Evolutionary conservation across 1,284 basidiomycete species (phyloP).

Genomic region (Ustilago trichophora): DNA sequence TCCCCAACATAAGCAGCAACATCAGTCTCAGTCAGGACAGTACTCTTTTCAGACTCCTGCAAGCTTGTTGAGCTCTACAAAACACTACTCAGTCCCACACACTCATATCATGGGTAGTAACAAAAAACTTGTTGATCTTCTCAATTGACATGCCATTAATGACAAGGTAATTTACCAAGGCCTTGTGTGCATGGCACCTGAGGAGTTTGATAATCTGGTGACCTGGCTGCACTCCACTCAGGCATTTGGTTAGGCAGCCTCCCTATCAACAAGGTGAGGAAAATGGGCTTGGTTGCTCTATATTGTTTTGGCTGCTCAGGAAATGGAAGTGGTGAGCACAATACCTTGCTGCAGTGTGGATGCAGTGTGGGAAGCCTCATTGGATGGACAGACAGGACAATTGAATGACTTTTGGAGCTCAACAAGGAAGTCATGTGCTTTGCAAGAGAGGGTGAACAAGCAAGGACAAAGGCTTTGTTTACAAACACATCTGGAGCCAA

Average conservation of each 20-base stretch:
- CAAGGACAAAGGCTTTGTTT: not conserved
- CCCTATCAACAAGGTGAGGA: too few species aligned
- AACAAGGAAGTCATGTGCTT: not conserved
- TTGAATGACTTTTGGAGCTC: not conserved
- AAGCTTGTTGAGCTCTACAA: too few species aligned
- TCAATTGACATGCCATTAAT: too few species aligned
- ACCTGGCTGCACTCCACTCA: too few species aligned
- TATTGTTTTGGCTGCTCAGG: not conserved
- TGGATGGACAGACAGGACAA: not conserved
- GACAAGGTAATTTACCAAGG: too few species aligned
- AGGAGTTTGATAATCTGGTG: not conserved
- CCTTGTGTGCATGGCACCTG: not conserved
- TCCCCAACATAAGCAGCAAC: too few species aligned
- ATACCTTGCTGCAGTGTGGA: not conserved
- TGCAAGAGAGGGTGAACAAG: not conserved
- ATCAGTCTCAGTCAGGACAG: too few species aligned
- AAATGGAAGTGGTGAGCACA: not conserved
- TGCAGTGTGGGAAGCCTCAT: not conserved
- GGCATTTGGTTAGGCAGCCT: too few species aligned
- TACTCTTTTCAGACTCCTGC: too few species aligned
- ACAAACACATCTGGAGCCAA: not conserved
- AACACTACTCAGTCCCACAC: too few species aligned
- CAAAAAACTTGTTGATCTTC: too few species aligned
- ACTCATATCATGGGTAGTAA: too few species aligned
- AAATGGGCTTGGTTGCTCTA: not conserved